Conservation (phyloP, 257 asterid genomes). For the Nicotiana attenuata region DNA sequence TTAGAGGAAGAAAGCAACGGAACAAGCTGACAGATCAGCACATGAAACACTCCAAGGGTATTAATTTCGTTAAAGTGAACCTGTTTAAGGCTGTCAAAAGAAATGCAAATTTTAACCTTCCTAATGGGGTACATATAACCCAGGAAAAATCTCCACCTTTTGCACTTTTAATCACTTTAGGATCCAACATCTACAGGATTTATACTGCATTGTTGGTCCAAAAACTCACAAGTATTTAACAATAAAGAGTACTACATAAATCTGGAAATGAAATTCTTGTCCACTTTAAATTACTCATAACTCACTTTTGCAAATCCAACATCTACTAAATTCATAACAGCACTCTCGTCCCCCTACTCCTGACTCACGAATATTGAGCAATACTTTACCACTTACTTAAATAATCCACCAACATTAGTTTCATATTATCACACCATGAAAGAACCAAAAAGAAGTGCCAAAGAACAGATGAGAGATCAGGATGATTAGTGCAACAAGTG, state of each 20-base stretch:
- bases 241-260: neutral
- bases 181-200: neutral
- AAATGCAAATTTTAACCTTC: neutral
- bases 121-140: neutral
- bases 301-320: neutral
- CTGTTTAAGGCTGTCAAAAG: neutral
- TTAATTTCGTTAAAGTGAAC: neutral
- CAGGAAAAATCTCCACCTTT: neutral
- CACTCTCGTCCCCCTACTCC: neutral
- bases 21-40: neutral
- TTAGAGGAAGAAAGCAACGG: neutral
- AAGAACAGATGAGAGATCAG: neutral
- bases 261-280: neutral
- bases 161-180: neutral
- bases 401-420: neutral
- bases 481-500: neutral
- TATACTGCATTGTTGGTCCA: neutral
- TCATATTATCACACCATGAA: neutral
- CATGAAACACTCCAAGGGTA: neutral
- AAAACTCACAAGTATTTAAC: neutral
- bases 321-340: neutral
- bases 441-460: neutral
- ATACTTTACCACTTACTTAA: neutral
- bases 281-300: neutral
- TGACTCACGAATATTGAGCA: neutral